A percentile compares a stretch with the other conserved stretches of the same genome.
These are phyloP conservation scores for Saturnispora galanensis DNA, from an alignment of 805 yeast species.

Conservation along the genomic window DNA sequence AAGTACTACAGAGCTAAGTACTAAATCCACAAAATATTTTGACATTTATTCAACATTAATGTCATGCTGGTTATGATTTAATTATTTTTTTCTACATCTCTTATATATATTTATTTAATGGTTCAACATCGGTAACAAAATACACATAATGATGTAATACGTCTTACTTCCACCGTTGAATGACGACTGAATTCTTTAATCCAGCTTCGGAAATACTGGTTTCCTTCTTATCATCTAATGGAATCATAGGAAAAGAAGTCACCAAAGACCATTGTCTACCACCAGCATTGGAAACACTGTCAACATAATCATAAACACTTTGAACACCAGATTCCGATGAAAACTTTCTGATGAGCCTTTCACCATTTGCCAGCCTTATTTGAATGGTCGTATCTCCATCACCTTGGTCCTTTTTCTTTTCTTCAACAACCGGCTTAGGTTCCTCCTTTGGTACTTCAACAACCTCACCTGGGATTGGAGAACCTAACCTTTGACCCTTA, in stretches of 20 bases:
- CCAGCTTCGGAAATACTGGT: constrained; percentile 65
- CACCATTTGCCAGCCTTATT: constrained; percentile 76
- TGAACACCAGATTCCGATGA: constrained; percentile 56
- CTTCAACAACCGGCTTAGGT: constrained; percentile 15
- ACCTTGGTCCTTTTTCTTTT: constrained; percentile 10
- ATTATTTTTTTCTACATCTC: constrained; percentile 11
- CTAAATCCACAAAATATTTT: constrained; percentile 13
- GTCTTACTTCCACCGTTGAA: constrained; percentile 64
- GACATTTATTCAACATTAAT: constrained; percentile 33
- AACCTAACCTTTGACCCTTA: constrained; percentile 76
- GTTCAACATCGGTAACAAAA: constrained; percentile 37
- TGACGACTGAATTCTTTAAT: constrained; percentile 73
- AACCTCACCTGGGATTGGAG: constrained; percentile 73
- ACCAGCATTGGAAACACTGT: constrained; percentile 13
- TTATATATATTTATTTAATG: constrained; percentile 24
- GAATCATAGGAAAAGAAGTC: constrained; percentile 73
- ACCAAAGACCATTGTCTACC: constrained; percentile 54
- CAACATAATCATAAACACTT: constrained; percentile 58
- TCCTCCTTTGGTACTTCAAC: constrained; percentile 7
- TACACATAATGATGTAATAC: not conserved
- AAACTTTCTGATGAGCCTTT: constrained; percentile 54
- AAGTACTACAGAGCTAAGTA: constrained; percentile 69
- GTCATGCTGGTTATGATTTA: constrained; percentile 19
- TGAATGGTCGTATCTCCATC: constrained; percentile 63
- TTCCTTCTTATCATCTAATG: constrained; percentile 49